A percentile compares a stretch with the other conserved stretches of the same genome.
Evolutionary conservation across 202 grass and related monocot species (phyloP).

Genomic region (Tripidium arundinaceum): DNA sequence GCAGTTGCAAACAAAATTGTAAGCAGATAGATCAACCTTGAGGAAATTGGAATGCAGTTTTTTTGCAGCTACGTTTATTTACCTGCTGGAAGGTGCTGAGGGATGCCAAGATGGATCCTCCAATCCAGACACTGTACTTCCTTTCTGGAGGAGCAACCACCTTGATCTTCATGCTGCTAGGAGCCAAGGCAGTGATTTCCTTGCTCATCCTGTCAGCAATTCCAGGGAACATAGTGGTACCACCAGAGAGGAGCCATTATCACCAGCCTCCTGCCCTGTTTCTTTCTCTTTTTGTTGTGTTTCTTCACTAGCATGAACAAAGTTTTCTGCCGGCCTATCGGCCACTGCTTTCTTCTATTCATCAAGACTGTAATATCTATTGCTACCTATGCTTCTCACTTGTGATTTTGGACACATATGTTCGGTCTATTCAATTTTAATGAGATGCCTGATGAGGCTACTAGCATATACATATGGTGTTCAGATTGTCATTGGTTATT

Average conservation of each 20-base stretch:
- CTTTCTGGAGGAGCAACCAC: constrained; percentile 92
- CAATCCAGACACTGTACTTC: constrained; percentile 99
- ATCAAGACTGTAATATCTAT: constrained; percentile 61
- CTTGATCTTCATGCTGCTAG: constrained; percentile 97
- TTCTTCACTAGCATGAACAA: constrained; percentile 62
- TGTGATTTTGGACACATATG: constrained; percentile 63
- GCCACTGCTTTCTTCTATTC: constrained; percentile 41
- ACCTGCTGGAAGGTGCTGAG: constrained; percentile 99
- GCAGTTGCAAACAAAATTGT: constrained; percentile 29
- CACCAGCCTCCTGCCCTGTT: constrained; percentile 38
- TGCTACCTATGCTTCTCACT: constrained; percentile 51
- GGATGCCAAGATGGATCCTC: constrained; percentile 95
- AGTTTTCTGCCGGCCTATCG: constrained; percentile 38
- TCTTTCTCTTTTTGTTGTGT: constrained; percentile 42
- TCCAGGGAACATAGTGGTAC: constrained; percentile 93
- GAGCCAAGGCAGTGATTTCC: constrained; percentile 86
- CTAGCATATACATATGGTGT: constrained; percentile 41
- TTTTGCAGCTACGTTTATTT: background rate
- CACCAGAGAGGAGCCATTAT: constrained; percentile 72
- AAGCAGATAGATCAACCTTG: constrained; percentile 7
- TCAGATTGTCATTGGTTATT: constrained; percentile 22
- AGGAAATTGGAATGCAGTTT: background rate
- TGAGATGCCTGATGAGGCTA: constrained; percentile 54
- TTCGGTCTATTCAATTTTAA: constrained; percentile 57
- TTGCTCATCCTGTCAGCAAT: constrained; percentile 98